A percentile compares a stretch with the other conserved stretches of the same genome.
Conservation (phyloP, 2,329 filamentous ascomycete species). For the Aspergillus fructus region DNA sequence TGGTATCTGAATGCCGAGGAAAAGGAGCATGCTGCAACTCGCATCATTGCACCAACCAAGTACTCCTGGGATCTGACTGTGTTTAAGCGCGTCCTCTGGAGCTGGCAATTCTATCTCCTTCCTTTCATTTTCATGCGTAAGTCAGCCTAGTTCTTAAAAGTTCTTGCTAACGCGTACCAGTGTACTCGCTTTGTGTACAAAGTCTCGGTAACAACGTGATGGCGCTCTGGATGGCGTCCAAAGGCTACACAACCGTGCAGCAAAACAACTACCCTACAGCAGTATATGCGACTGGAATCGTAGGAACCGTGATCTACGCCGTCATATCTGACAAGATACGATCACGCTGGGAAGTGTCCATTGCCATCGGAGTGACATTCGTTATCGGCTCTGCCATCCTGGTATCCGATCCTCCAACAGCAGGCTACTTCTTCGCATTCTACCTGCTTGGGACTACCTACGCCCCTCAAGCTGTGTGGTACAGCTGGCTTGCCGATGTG, state of each 20-base stretch:
- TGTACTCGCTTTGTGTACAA: constrained; percentile 48
- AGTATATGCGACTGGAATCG: constrained; percentile 43
- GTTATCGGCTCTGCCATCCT: constrained; percentile 32
- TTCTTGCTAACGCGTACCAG: constrained; percentile 6
- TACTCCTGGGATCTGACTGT: constrained; percentile 30
- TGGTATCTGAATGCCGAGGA: constrained; percentile 38
- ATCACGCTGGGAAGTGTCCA: constrained; percentile 46
- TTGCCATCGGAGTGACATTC: constrained; percentile 45
- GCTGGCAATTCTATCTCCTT: constrained; percentile 49
- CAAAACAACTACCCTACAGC: constrained; percentile 49
- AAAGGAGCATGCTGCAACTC: constrained; percentile 37
- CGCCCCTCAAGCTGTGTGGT: constrained; percentile 49
- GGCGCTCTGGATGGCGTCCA: constrained; percentile 47
- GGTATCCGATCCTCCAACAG: constrained; percentile 12
- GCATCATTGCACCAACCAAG: constrained; percentile 35
- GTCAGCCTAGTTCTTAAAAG: constrained; percentile 1
- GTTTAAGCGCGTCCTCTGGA: constrained; percentile 36
- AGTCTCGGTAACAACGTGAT: constrained; percentile 48
- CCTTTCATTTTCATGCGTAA: constrained; percentile 48
- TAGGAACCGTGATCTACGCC: constrained; percentile 44
- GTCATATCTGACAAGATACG: constrained; percentile 43
- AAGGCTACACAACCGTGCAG: constrained; percentile 44
- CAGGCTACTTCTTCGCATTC: constrained; percentile 46
- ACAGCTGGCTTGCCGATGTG: constrained; percentile 48
- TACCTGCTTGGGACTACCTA: constrained; percentile 48